Base-by-base conservation (phyloP, 371 early-diverging fungal genomes). In the Gilbertella persicaria region DNA sequence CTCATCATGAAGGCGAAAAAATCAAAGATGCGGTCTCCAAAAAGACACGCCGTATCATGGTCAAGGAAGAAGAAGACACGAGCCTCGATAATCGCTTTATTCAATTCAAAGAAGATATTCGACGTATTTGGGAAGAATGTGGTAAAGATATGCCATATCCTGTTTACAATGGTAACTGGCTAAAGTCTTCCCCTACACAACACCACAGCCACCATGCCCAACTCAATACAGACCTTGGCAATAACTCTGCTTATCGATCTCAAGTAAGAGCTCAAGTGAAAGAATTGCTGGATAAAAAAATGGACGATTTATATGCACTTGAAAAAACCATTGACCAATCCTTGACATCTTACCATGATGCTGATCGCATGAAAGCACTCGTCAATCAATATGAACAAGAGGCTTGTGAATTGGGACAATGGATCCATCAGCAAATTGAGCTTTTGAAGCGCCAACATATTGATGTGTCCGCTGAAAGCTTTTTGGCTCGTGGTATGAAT, bases 1-100 rank as follows among this genome's bases (percentile, higher is more conserved):
- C 64, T 0, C 63, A 59, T 5, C 69, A 61, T 21, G 71, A 75
- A 37, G 75, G 71, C 2, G 79, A 75, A 25, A 72, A 71, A 41
- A 58, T 74, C 17, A 62, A 66, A 5, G 79, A 78, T 23, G 50
- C 24, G 10, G 47, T 75, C 9, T 43, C 37, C 5, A 78, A 78
- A 38, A 45, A 54, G 17, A 63, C 60, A 14, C 62, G 79, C 9
- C 64, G 73, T 14, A 69, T 67, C 16, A 67, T 71, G 67, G 55
- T 62, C 13, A 54, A 54, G 23, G 65, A 69, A 19, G 62, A 55
- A 5, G 42, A 53, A 2, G 50, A 55, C 14, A 29, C 41, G 12
- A 37, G 28, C 28, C 49, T 70, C 2, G 73, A 73, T 25, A 36
- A 38, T 2, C 69, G 73, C 12, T 50, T 66, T 0, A 24, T 33